Percentiles rank a stretch among this genome's conserved stretches.
Conservation (phyloP, 352 stramenopile genomes). For the Albugo candida region DNA sequence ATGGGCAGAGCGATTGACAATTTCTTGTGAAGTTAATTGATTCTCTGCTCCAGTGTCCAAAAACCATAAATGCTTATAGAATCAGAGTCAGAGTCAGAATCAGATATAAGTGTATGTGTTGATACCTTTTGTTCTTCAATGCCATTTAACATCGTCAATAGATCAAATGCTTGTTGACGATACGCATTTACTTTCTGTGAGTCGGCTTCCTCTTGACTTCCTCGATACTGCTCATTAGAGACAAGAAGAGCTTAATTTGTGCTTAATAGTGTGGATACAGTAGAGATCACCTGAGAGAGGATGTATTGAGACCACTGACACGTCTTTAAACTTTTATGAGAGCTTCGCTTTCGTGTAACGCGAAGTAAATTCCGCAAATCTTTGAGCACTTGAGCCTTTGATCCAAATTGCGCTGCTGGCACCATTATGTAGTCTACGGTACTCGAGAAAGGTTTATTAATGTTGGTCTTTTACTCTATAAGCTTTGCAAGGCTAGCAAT, state of each 20-base stretch:
- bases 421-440: constrained; percentile 19
- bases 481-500: no score
- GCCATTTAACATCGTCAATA: constrained; percentile 43
- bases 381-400: constrained; percentile 63
- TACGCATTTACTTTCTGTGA: constrained; percentile 46
- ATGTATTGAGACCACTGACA: constrained; percentile 60
- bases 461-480: no score
- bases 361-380: constrained; percentile 53
- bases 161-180: constrained; percentile 47
- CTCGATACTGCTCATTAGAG: constrained; percentile 26
- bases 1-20: constrained; percentile 53
- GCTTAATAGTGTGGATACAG: background rate
- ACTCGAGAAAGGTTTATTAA: no score
- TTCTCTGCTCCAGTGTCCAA: constrained; percentile 50
- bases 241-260: background rate
- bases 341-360: constrained; percentile 33
- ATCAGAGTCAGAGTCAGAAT: background rate
- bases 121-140: constrained; percentile 57
- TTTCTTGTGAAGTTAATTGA: constrained; percentile 41
- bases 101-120: background rate
- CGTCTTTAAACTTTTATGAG: constrained; percentile 19
- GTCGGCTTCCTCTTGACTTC: constrained; percentile 50
- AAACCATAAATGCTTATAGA: constrained; percentile 35
- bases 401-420: constrained; percentile 50
- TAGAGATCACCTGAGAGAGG: constrained; percentile 27